Percentiles rank a stretch among this genome's conserved stretches.
Evolutionary conservation across 2,329 filamentous ascomycete species (phyloP).

Genomic region (Huntiella decipiens): DNA sequence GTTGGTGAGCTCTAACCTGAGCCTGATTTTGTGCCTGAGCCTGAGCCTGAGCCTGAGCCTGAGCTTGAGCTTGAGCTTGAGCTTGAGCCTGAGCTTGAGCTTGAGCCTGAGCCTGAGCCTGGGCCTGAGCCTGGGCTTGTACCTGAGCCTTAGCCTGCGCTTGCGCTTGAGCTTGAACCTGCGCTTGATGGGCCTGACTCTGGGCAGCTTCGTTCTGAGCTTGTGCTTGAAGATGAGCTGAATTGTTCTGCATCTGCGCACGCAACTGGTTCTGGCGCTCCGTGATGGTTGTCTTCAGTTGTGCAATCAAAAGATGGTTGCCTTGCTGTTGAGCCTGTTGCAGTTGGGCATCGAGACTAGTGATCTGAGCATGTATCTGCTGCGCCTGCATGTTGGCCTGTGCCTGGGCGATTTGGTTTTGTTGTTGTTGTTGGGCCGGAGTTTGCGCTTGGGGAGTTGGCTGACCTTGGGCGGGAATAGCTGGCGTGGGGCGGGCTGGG

Average conservation of each 20-base stretch:
- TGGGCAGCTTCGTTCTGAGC: slow-evolving; percentile 12
- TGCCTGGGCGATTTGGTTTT: slow-evolving; percentile 16
- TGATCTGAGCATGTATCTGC: slow-evolving; percentile 14
- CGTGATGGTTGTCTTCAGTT: no score
- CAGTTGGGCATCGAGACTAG: slow-evolving; percentile 14
- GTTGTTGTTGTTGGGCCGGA: slow-evolving; percentile 14
- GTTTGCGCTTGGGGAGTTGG: slow-evolving; percentile 7
- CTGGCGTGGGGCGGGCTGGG: slow-evolving; percentile 8
- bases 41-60: slow-evolving; percentile 10
- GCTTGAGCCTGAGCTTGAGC: slow-evolving; percentile 10
- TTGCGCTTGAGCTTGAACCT: slow-evolving; percentile 12
- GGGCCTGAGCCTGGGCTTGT: slow-evolving; percentile 10
- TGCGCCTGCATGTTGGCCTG: slow-evolving; percentile 14
- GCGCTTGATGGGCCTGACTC: slow-evolving; percentile 12
- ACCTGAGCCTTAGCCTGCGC: slow-evolving; percentile 13
- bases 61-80: slow-evolving; percentile 10
- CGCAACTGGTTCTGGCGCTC: slow-evolving; percentile 1
- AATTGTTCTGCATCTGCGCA: slow-evolving; percentile 13
- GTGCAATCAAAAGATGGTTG: no score
- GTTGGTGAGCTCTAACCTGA: slow-evolving; percentile 2
- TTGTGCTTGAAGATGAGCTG: slow-evolving; percentile 2
- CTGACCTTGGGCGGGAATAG: slow-evolving; percentile 12
- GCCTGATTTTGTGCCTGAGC: slow-evolving; percentile 12
- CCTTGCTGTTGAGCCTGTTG: slow-evolving; percentile 13
- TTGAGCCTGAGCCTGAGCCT: slow-evolving; percentile 13